Evolutionary conservation across 2,329 filamentous ascomycete genomes (phyloP), one percentile per base, ranked within the genome.

Genomic region (Diaporthe velutina): DNA sequence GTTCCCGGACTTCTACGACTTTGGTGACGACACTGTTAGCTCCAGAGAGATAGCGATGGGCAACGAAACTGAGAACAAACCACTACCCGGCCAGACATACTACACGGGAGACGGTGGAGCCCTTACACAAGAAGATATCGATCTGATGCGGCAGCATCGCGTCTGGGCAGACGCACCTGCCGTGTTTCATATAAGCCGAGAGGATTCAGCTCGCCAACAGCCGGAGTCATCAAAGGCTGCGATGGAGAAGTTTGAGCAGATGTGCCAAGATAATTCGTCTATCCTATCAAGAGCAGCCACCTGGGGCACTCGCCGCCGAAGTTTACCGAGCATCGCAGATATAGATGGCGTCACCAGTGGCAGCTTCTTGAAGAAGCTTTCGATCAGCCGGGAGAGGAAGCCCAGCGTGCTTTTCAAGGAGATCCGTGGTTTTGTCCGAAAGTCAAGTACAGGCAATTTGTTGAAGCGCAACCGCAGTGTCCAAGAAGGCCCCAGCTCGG

Each of bases 281-380:
- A 85, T 92, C 15, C 82, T 91, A 13, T 93, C 91, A 2, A 86
- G 90, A 76, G 88, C 91, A 19, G 93, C 93, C 25, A 95, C 93
- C 0, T 92, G 93, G 87, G 93, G 93, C 22, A 95, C 93, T 2
- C 88, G 90, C 9, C 89, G 92, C 55, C 89, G 90, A 74, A 93
- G 92, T 80, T 85, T 93, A 66, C 90, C 92, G 2, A 91, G 88
- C 77, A 78, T 88, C 73, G 77, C 85, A 7, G 92, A 94, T 73
- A 83, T 91, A 38, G 91, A 93, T 50, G 90, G 88, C 25, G 84
- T 93, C 57, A 87, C 86, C 12, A 89, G 88, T 72, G 90, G 91
- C 33, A 91, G 88, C 74, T 87, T 94, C 52, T 82, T 93, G 54
- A 94, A 93, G 79, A 91, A 90, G 80, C 84, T 90, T 57, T 90